phyloP scores from a whole-genome alignment of 257 asterid species.

The Coffea canephora region DNA sequence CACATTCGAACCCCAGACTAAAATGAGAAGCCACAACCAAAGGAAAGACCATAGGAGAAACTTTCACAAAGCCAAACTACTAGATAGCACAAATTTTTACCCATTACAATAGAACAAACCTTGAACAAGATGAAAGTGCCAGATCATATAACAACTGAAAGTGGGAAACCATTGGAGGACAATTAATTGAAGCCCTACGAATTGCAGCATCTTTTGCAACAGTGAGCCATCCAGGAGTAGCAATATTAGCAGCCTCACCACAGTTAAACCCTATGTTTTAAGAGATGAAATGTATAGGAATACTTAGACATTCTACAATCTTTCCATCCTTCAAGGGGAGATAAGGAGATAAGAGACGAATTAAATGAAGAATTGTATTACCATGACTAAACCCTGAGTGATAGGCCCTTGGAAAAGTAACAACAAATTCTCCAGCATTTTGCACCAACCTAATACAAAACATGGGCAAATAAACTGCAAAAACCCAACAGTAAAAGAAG shows the following conservation, averaged over 20 bases:
- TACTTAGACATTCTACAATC: not conserved
- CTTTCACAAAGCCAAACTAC: not conserved
- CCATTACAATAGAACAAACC: constrained; percentile 45
- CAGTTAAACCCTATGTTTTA: constrained; percentile 74
- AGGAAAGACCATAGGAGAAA: not conserved
- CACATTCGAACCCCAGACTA: not conserved
- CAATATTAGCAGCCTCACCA: constrained; percentile 97
- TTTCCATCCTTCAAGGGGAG: constrained; percentile 6
- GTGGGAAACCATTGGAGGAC: constrained; percentile 99
- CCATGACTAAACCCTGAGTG: constrained; percentile 99
- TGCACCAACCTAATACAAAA: constrained; percentile 78
- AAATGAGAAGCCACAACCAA: not conserved
- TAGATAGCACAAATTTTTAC: not conserved
- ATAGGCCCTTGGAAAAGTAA: constrained; percentile 98
- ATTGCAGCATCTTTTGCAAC: constrained; percentile 96
- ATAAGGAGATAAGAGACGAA: constrained; percentile 8
- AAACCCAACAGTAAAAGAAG: constrained; percentile 9
- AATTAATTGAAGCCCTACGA: constrained; percentile 94
- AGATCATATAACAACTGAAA: constrained; percentile 92
- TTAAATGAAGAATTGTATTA: constrained; percentile 32
- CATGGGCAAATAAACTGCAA: constrained; percentile 16
- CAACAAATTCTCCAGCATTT: constrained; percentile 97
- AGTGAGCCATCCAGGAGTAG: constrained; percentile 98
- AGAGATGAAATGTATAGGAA: not conserved
- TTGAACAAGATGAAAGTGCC: constrained; percentile 79